Evolutionary conservation across 83 land plant species (phyloP), one percentile per base, ranked within the genome.

Genomic region (Picea engelmannii): DNA sequence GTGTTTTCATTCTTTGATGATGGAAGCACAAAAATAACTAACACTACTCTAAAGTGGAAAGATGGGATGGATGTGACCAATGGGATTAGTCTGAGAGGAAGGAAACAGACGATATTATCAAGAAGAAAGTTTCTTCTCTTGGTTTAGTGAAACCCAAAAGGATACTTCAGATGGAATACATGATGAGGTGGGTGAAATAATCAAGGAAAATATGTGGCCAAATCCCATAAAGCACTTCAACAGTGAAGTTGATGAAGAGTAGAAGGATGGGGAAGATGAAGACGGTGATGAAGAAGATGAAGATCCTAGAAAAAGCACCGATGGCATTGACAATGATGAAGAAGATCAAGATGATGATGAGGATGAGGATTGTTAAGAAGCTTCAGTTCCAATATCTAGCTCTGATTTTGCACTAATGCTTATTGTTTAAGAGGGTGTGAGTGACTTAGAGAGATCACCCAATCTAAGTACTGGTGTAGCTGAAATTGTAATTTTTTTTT

Each of bases 151-250:
- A 60, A 87, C 84, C 47, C 86, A 84, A 71, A 87, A 92, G 76
- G 92, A 88, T 23, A 31, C 83, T 47, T 44, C 80, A 67, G 90
- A 88, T 11, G 91, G 85, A 38, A 79, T 91, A 58, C 85, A 90
- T 67, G 94, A 96, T 82, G 95, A 96, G 90, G 99, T 94, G 61
- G 96, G 92, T 61, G 95, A 92, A 62, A 86, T 94, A 44, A 94
- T 94, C 83, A 94, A 94, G 91, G 96, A 94, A 65, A 95, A 94
- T 83, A 80, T 94, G 73, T 94, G 96, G 96, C 95, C 96, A 16
- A 94, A 94, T 84, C 96, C 96, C 35, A 82, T 94, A 55, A 92
- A 85, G 75, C 90, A 92, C 76, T 94, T 94, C 86, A 92, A 94
- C 87, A 92, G 90, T 86, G 96, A 88, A 62, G 87, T 80, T 82